Evolutionary conservation across 2,329 filamentous ascomycete species (phyloP), one percentile per base, ranked within the genome.

Genomic region (Fusarium sp.): DNA sequence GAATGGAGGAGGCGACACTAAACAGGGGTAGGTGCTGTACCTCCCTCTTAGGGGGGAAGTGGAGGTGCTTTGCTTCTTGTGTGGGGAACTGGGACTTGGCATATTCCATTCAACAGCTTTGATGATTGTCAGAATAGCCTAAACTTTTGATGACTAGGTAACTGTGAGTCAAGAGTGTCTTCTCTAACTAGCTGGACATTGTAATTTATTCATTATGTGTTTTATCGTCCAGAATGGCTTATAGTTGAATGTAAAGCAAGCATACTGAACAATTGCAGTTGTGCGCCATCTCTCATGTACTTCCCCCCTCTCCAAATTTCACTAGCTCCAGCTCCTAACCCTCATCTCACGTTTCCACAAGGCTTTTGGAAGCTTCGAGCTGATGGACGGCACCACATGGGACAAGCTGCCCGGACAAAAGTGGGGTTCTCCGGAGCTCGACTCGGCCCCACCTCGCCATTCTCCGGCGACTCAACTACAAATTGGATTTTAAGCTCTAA

Each of bases 61-160:
- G 68, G 52, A 35, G 61, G 61, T 36, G 57, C 20, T 27, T 27
- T 69, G 57, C 58, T 68, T 66, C 31, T 52, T 54, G 36, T 77
- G 74, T 74, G 65, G 74, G 65, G 65, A 70, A 67, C 16, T 31
- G 47, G 9, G 62, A 61, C 65, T 61, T 50, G 47, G 47, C 47
- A 31, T 20, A 14, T 54, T 54, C 27, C 6, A 20, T 54, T 54
- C 31, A 61, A 58, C 42, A 60, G 68, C 61, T 36, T 54, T 68
- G n/a, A 58, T 14, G 18, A 54, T n/a, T 5, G 13, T 52, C 6
- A 20, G 27, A 29, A 29, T 52, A 52, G 47, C 25, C 25, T 52
- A 29, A 52, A 29, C 25, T 52, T 52, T 50, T n/a, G 45, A 50
- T 29, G 16, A 6, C 14, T 0, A 52, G 47, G 6, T 52, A 52